A percentile compares a stretch with the other conserved stretches of the same genome.
Conservation (phyloP, 2,329 filamentous ascomycete genomes). For the Trichoderma brevicompactum region DNA sequence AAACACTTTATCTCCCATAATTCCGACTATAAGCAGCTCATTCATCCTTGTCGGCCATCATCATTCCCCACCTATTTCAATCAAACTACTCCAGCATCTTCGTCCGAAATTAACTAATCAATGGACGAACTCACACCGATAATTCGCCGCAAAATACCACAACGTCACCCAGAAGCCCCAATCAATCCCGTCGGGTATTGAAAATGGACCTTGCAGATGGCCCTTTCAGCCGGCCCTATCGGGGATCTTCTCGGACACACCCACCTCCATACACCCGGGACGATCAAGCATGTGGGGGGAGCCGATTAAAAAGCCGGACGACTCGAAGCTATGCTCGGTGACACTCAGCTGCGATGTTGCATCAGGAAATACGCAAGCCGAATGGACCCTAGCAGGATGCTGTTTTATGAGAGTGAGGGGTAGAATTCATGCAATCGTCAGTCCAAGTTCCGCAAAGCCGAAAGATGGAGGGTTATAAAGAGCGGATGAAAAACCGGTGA, state of each 20-base stretch:
- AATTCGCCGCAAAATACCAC: not conserved
- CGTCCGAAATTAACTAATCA: not conserved
- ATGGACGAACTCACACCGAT: not conserved
- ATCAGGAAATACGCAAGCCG: not conserved
- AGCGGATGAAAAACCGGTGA: too few relatives aligned
- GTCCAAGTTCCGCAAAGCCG: not conserved
- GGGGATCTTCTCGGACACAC: not conserved
- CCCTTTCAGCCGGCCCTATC: slow-evolving; percentile 14
- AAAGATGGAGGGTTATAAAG: too few relatives aligned
- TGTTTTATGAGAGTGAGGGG: not conserved
- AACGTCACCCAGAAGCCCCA: not conserved
- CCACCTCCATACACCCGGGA: not conserved
- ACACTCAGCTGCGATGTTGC: slow-evolving; percentile 16
- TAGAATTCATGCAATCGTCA: not conserved
- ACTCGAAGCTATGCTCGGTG: slow-evolving; percentile 6
- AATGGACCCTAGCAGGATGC: not conserved
- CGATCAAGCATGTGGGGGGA: slow-evolving; percentile 11
- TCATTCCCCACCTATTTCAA: too few relatives aligned
- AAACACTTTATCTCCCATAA: too few relatives aligned
- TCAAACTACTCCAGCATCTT: too few relatives aligned
- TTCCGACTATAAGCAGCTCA: too few relatives aligned
- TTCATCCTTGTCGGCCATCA: too few relatives aligned
- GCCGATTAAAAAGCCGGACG: not conserved
- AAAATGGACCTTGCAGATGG: slow-evolving; percentile 1
- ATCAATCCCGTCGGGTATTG: slow-evolving; percentile 15